Base-by-base conservation (phyloP, 2,329 filamentous ascomycete genomes). In the Fusarium abutilonis region DNA sequence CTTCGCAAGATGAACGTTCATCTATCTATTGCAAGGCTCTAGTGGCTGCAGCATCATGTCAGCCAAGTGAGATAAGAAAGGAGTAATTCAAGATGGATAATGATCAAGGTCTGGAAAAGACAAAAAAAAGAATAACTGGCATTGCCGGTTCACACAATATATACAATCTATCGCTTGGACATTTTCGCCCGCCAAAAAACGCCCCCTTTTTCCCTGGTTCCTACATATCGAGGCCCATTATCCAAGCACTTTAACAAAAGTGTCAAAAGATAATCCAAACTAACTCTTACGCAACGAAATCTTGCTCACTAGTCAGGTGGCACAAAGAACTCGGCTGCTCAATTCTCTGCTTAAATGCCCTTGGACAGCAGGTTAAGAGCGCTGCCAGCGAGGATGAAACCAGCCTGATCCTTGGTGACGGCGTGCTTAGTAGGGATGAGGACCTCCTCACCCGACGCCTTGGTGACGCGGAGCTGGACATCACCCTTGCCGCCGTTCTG, bases 301-400 rank as follows among this genome's bases (percentile, higher is more conserved):
- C 44, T 41, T 43, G 31, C 44, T 32, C 38, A 32, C 26, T 49
- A 19, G 9, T 14, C 5, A 35, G 21, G 9, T 43, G 45, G 14
- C 21, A 32, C 17, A 32, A 21, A 52, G 13, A 9, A 19, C 21
- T 23, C 23, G 13, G 38, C 46, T 34, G 31, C 4, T 38, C n/a
- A 19, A 26, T 28, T 32, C 21, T 47, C 29, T 36, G 13, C n/a
- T 60, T 65, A 77, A 10, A 72, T 43, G 3, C 75, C 71, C 82
- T 89, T 89, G 41, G 93, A 90, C 70, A 99, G 78, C 76, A 98
- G 74, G 78, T 99, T 99, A 78, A 99, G 77, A 38, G 95, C 95
- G 76, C 92, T 97, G 4, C 95, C 95, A 0, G 95, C 95, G 46
- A 99, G 81, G 64, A 99, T 92, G 73, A 98, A 99, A 1, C 85